Evolutionary conservation across 345 rosid species (phyloP), one percentile per base, ranked within the genome.

Genomic region (Salix brachista): DNA sequence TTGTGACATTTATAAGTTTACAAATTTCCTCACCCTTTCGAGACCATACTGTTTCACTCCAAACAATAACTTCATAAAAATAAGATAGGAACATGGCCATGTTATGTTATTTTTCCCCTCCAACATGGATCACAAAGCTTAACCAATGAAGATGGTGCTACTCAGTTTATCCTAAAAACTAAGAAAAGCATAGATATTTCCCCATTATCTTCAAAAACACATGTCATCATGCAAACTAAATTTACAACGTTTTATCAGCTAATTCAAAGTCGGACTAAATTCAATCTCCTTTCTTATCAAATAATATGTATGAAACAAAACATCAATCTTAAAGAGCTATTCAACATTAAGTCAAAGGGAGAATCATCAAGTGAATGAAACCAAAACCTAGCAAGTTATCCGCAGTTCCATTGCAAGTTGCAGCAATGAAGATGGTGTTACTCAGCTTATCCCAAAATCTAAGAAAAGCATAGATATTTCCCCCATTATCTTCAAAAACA

Each of bases 351-450:
- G 64, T 58, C 64, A 25, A 25, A 44, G n/a, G 54, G 44, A 60
- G 65, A 52, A 73, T 72, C 72, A 37, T 9, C 34, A 61, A 80
- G 61, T 28, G 61, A 76, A 71, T 7, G 65, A 72, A 75, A 70
- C 25, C 46, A 79, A 8, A 79, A 77, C 83, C 65, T 81, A 91
- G 91, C 90, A 88, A 68, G 84, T 89, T 91, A 81, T 91, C 90
- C 58, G 65, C 76, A 83, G 80, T 85, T 72, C 86, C 89, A 67
- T 73, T 77, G 69, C 82, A 85, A 77, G 90, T 89, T 81, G 96
- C 96, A 21, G 89, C 89, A 67, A 88, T 32, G 34, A 62, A 21
- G 9, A 72, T 16, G 39, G 7, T 61, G 16, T 1, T 23, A 62
- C n/a, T 42, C 48, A 26, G 2, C 42, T 39, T 39, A 39, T 61